Base-by-base conservation (phyloP, 306 rosid species). In the Citrullus amarus region DNA sequence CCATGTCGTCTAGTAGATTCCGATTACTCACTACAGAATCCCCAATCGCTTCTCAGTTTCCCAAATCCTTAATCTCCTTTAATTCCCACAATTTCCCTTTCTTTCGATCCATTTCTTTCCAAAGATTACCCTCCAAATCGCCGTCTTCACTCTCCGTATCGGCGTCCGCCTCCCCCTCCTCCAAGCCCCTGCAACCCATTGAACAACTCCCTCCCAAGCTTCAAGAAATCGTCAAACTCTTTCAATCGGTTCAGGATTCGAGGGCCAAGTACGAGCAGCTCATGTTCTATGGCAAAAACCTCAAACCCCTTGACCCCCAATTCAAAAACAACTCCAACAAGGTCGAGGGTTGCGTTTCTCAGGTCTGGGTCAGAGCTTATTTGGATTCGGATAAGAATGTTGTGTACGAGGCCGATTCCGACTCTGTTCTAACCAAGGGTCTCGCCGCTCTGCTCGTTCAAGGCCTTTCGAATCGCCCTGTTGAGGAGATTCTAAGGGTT, bases 171-270 rank as follows among this genome's bases (percentile, higher is more conserved):
- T 61, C 90, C 3, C 62, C 90, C 3, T 58, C 84, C 79, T 79
- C 89, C 1, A 57, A 85, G 39, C 80, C 93, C 12, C 89, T 87
- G 51, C 96, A 91, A 78, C 87, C 99, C 70, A 17, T 87, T n/a
- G 93, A 89, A 78, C 97, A 91, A n/a, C 97, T 96, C 20, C 97
- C 99, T 61, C 92, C 99, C 0, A 96, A 91, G 91, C 99, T 92
- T 74, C 98, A 84, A 76, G 97, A 92, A 78, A 96, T 90, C 17
- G 86, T 96, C 14, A 87, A 83, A 67, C 98, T 96, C 78, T 90
- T 96, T 82, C 98, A 91, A 78, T 92, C 98, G 34, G 98, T 92
- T 0, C 83, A 88, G 62, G 93, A 88, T 28, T 89, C 97, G 1
- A 91, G 82, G 44, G 97, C 98, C 81, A 91, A 89, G 83, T 96